Evolutionary conservation across 768 basidiomycete genomes (phyloP).

Genomic region (Cantharellus cinnabarinus): DNA sequence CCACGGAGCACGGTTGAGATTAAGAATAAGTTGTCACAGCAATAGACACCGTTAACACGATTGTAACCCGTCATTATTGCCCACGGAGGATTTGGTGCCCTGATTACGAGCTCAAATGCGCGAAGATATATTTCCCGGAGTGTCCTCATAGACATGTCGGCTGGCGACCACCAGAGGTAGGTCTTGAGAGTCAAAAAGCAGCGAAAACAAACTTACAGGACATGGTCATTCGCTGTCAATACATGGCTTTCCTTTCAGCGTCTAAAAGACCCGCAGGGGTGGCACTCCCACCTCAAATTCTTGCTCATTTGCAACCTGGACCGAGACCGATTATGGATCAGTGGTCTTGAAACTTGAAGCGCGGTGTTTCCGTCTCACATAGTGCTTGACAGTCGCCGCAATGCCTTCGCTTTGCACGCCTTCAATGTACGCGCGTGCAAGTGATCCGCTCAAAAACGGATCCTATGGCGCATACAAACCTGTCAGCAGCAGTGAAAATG

Average conservation of each 20-base stretch:
- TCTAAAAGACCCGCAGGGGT: constrained; percentile 22
- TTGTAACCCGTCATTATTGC: background rate
- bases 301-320: constrained; percentile 35
- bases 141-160: constrained; percentile 39
- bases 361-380: constrained; percentile 12
- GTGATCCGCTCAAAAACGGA: constrained; percentile 47
- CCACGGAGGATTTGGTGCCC: background rate
- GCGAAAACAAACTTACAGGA: background rate
- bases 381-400: constrained; percentile 57
- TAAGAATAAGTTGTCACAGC: constrained; percentile 31
- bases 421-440: constrained; percentile 50
- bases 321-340: constrained; percentile 41
- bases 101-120: constrained; percentile 22
- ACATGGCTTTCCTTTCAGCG: constrained; percentile 20
- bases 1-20: constrained; percentile 34
- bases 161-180: constrained; percentile 12
- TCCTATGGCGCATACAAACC: constrained; percentile 22
- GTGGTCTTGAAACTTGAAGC: constrained; percentile 34
- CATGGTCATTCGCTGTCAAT: background rate
- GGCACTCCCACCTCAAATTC: constrained; percentile 24
- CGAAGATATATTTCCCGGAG: constrained; percentile 54
- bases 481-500: too few species aligned
- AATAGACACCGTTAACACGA: constrained; percentile 22
- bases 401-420: constrained; percentile 62
- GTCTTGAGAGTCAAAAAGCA: constrained; percentile 24